Evolutionary conservation across 768 basidiomycete species (phyloP).

Genomic region (Amanita inopinata): DNA sequence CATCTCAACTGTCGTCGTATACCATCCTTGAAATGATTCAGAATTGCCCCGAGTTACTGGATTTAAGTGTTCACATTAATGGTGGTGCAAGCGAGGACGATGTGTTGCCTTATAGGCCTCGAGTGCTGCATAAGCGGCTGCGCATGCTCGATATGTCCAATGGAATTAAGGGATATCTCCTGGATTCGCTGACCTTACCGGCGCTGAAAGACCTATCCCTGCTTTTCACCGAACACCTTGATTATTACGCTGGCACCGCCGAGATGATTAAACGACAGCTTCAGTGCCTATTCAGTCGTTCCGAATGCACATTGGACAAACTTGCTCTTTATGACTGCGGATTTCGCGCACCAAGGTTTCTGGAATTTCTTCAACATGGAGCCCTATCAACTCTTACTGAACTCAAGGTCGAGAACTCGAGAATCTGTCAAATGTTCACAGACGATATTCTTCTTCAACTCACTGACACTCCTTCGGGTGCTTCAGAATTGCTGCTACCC

Average conservation of each 20-base stretch:
- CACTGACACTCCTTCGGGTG: neutral
- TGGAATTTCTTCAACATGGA: slow-evolving; percentile 1
- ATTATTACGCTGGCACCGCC: too few relatives aligned
- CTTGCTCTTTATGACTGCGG: neutral
- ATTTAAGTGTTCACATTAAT: neutral
- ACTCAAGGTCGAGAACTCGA: neutral
- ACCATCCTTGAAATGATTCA: neutral
- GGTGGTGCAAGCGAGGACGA: too few relatives aligned
- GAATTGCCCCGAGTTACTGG: neutral
- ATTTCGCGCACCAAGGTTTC: neutral
- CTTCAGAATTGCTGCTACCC: neutral
- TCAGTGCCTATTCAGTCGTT: neutral
- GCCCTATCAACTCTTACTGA: neutral
- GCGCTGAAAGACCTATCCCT: neutral
- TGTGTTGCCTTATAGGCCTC: neutral
- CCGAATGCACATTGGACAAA: neutral
- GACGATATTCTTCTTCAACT: neutral
- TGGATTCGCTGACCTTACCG: slow-evolving; percentile 1
- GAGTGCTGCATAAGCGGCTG: neutral
- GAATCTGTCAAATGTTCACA: neutral
- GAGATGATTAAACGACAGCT: neutral
- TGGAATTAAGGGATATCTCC: neutral
- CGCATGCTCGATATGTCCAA: neutral
- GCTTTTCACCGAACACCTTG: neutral
- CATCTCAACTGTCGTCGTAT: neutral